These are phyloP conservation scores for Ascochyta koolunga DNA, from an alignment of 2,329 filamentous ascomycete species.

Conservation along the genomic window DNA sequence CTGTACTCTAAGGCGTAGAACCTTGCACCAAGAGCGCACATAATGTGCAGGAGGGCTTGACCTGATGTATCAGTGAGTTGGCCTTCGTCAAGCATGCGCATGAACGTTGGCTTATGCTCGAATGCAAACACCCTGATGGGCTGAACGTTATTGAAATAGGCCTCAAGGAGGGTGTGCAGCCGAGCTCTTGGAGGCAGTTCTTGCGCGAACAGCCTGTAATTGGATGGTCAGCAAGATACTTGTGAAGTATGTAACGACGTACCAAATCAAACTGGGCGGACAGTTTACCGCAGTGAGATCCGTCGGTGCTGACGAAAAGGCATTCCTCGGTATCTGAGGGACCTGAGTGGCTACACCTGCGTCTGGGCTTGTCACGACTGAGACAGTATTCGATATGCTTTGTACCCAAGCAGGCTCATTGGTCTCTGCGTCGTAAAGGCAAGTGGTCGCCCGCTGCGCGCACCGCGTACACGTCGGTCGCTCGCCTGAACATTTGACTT, in stretches of 20 bases:
- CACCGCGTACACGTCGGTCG: constrained; percentile 38
- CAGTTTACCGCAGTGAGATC: constrained; percentile 23
- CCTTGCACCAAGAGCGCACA: constrained; percentile 39
- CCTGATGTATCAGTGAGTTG: constrained; percentile 36
- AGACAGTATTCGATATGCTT: constrained; percentile 25
- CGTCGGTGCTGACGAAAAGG: constrained; percentile 17
- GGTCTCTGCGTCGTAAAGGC: constrained; percentile 37
- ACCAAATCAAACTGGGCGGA: constrained; percentile 35
- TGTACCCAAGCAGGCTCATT: constrained; percentile 42
- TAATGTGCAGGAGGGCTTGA: constrained; percentile 40
- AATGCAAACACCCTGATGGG: constrained; percentile 37
- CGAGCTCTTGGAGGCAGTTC: constrained; percentile 31
- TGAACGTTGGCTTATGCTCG: constrained; percentile 42
- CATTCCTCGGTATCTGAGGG: constrained; percentile 20
- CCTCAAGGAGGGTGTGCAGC: constrained; percentile 35
- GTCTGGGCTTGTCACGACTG: constrained; percentile 13
- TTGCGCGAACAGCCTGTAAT: constrained; percentile 29
- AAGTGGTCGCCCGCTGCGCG: constrained; percentile 31
- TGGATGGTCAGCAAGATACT: neutral
- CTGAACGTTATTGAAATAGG: constrained; percentile 42
- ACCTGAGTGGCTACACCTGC: constrained; percentile 20
- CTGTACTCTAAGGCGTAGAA: constrained; percentile 42
- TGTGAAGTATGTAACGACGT: neutral
- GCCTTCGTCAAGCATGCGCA: constrained; percentile 42
- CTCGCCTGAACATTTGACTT: constrained; percentile 43